phyloP scores from a whole-genome alignment of 352 stramenopile genomes.

The Pythium apleroticum region DNA sequence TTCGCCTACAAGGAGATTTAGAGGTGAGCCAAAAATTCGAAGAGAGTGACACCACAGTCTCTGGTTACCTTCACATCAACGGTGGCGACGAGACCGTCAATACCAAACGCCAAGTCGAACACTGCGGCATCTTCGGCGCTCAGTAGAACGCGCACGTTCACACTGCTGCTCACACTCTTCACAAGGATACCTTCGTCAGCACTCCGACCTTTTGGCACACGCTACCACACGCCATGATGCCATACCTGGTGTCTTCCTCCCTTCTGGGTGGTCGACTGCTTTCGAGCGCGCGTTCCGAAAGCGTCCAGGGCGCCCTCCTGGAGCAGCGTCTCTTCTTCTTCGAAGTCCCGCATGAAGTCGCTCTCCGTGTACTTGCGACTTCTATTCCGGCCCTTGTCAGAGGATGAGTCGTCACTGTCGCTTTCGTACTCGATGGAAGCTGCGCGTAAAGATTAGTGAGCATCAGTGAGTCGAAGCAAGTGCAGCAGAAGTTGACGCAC shows the following conservation, averaged over 20 bases:
- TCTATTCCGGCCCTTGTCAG: slow-evolving; percentile 34
- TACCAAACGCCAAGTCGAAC: slow-evolving; percentile 60
- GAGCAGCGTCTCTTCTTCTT: slow-evolving; percentile 56
- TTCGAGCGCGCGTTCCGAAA: slow-evolving; percentile 16
- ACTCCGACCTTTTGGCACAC: not conserved
- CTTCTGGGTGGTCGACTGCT: not conserved
- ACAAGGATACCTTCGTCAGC: not conserved
- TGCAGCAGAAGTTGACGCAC: not conserved
- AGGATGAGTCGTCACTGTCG: slow-evolving; percentile 42
- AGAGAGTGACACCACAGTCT: not conserved
- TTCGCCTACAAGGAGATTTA: slow-evolving; percentile 32
- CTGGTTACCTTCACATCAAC: slow-evolving; percentile 56
- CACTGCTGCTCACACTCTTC: slow-evolving; percentile 12
- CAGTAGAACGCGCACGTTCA: slow-evolving; percentile 52
- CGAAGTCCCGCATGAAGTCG: slow-evolving; percentile 81
- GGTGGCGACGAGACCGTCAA: slow-evolving; percentile 61
- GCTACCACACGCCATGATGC: not conserved
- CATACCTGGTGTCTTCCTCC: slow-evolving; percentile 16
- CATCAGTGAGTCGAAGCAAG: not conserved
- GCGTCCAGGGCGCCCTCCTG: slow-evolving; percentile 29
- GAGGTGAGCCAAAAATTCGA: not conserved
- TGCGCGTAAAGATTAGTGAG: slow-evolving; percentile 2
- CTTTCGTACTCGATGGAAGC: slow-evolving; percentile 29
- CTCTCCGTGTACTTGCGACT: slow-evolving; percentile 73
- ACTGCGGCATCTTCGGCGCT: slow-evolving; percentile 58